phyloP scores from a whole-genome alignment of 768 basidiomycete species.

The Suillus discolor region DNA sequence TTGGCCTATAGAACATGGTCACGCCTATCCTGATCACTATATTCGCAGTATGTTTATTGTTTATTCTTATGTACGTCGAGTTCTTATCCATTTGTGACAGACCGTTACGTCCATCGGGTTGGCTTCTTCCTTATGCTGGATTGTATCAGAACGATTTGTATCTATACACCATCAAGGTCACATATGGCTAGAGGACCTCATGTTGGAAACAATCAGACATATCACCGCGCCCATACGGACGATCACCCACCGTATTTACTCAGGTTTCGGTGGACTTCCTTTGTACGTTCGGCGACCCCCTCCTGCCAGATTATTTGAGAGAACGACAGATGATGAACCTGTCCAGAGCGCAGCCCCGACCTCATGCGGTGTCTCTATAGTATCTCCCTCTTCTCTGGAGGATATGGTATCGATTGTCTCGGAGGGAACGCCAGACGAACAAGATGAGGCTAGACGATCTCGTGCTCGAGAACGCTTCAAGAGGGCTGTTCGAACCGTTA shows the following conservation, averaged over 20 bases:
- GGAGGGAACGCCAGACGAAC: constrained; percentile 29
- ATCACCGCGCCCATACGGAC: constrained; percentile 14
- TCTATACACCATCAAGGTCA: constrained; percentile 50
- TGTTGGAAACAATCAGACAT: constrained; percentile 28
- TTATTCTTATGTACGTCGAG: constrained; percentile 5
- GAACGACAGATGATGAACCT: background rate
- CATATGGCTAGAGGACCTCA: constrained; percentile 53
- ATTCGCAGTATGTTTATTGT: constrained; percentile 46
- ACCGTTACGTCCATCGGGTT: constrained; percentile 42
- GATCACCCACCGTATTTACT: constrained; percentile 1
- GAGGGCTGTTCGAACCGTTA: constrained; percentile 48
- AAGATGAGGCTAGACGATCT: constrained; percentile 25
- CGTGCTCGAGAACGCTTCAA: constrained; percentile 39
- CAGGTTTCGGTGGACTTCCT: background rate
- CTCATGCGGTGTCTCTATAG: background rate
- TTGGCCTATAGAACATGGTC: constrained; percentile 45
- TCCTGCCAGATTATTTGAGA: background rate
- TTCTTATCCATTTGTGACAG: constrained; percentile 20
- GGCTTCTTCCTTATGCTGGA: constrained; percentile 55
- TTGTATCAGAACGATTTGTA: constrained; percentile 52
- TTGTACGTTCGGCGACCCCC: constrained; percentile 7
- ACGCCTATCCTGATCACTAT: constrained; percentile 78
- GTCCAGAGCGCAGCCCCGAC: background rate
- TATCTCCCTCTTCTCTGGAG: background rate
- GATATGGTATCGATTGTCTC: constrained; percentile 29